Evolutionary conservation across 768 basidiomycete genomes (phyloP).

Genomic region (Amanita pallidorosea): DNA sequence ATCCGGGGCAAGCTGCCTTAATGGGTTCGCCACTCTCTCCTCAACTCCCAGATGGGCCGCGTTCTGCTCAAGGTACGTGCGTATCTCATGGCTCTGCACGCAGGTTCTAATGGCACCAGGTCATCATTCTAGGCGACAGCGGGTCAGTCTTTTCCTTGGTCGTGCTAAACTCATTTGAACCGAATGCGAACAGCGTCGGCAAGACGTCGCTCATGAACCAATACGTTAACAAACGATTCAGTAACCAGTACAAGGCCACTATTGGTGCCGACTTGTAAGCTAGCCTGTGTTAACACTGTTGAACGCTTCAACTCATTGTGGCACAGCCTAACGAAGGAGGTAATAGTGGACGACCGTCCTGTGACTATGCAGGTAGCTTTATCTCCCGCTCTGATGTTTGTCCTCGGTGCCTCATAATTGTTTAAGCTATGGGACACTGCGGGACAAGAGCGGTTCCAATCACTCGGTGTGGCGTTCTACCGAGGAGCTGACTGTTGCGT

Average conservation of each 20-base stretch:
- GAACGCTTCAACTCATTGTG: constrained; percentile 11
- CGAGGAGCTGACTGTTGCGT: constrained; percentile 99
- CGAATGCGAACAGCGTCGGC: constrained; percentile 56
- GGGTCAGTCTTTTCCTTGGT: constrained; percentile 44
- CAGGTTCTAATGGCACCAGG: constrained; percentile 34
- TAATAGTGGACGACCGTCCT: constrained; percentile 95
- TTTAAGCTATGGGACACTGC: constrained; percentile 96
- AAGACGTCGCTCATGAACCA: constrained; percentile 99
- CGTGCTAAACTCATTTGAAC: constrained; percentile 2
- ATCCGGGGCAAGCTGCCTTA: constrained; percentile 12
- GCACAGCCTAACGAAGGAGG: constrained; percentile 87
- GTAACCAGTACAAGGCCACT: constrained; percentile 99
- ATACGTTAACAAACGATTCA: constrained; percentile 99
- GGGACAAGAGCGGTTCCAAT: constrained; percentile 99
- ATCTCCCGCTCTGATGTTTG: constrained; percentile 1
- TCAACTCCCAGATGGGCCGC: constrained; percentile 52
- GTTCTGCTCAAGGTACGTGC: constrained; percentile 69
- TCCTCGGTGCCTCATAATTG: neutral
- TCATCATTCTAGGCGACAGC: constrained; percentile 98
- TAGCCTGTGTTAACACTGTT: neutral
- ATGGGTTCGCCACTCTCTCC: constrained; percentile 7
- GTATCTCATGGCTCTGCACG: neutral
- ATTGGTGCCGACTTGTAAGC: constrained; percentile 94
- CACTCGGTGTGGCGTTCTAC: constrained; percentile 97
- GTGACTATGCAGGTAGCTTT: constrained; percentile 91